phyloP scores from a whole-genome alignment of 1,284 basidiomycete genomes.

The Phellopilus nigrolimitatus region DNA sequence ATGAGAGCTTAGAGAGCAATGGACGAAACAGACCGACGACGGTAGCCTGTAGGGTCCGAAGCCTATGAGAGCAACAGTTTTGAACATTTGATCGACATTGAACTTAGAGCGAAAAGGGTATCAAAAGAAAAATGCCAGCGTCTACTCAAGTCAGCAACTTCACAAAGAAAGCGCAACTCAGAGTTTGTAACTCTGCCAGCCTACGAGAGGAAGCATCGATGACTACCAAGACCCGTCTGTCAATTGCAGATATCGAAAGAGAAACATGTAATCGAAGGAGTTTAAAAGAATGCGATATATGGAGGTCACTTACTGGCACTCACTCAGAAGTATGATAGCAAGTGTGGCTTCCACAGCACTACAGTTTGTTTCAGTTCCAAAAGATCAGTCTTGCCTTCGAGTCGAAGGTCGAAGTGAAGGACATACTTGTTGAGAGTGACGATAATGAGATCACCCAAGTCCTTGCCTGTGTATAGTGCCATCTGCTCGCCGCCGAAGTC shows the following conservation, averaged over 20 bases:
- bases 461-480: slow-evolving; percentile 23
- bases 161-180: neutral
- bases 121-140: slow-evolving; percentile 9
- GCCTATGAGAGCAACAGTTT: too few relatives aligned
- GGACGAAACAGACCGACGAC: slow-evolving; percentile 40
- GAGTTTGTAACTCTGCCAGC: too few relatives aligned
- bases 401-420: neutral
- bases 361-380: neutral
- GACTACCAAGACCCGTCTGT: too few relatives aligned
- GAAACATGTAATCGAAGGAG: too few relatives aligned
- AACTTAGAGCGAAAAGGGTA: too few relatives aligned
- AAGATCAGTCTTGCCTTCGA: neutral
- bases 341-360: slow-evolving; percentile 56
- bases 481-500: slow-evolving; percentile 28
- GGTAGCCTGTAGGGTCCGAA: slow-evolving; percentile 51
- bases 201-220: too few relatives aligned
- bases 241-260: too few relatives aligned
- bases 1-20: neutral
- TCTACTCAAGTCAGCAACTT: neutral
- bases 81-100: too few relatives aligned
- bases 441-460: slow-evolving; percentile 26
- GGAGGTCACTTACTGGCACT: slow-evolving; percentile 53
- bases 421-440: slow-evolving; percentile 31
- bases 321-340: slow-evolving; percentile 56
- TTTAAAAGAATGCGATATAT: too few relatives aligned